phyloP scores from a whole-genome alignment of 2,329 filamentous ascomycete genomes.

The Aspergillus unguis region DNA sequence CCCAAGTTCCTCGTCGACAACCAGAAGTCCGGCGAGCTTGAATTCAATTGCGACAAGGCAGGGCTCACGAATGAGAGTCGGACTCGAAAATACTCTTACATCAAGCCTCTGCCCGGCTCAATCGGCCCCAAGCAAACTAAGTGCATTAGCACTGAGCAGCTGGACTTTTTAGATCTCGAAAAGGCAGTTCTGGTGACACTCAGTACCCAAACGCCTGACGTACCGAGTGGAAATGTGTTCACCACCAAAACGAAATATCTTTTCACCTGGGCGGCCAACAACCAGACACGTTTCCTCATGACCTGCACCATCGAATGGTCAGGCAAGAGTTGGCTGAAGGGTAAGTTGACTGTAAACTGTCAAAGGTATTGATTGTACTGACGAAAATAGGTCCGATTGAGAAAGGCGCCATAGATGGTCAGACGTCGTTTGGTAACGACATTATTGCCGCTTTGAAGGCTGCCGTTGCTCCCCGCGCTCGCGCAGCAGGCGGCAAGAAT shows the following conservation, averaged over 20 bases:
- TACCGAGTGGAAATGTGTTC: slow-evolving; percentile 90
- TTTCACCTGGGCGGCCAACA: slow-evolving; percentile 84
- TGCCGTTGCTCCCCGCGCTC: slow-evolving; percentile 65
- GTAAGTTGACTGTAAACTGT: slow-evolving; percentile 48
- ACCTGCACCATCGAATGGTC: slow-evolving; percentile 94
- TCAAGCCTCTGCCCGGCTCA: slow-evolving; percentile 78
- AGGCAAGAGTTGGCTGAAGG: slow-evolving; percentile 96
- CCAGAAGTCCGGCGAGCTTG: slow-evolving; percentile 84
- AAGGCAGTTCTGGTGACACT: slow-evolving; percentile 80
- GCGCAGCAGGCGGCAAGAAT: slow-evolving; percentile 49
- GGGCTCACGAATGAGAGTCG: slow-evolving; percentile 73
- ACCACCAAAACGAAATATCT: slow-evolving; percentile 92
- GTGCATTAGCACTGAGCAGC: slow-evolving; percentile 78
- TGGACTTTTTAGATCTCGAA: slow-evolving; percentile 84
- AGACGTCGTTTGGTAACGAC: slow-evolving; percentile 76
- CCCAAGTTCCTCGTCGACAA: slow-evolving; percentile 79
- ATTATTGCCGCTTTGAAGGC: slow-evolving; percentile 70
- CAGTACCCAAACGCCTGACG: slow-evolving; percentile 86
- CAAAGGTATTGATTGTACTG: slow-evolving; percentile 21
- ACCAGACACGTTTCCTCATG: slow-evolving; percentile 78
- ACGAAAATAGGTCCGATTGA: slow-evolving; percentile 75
- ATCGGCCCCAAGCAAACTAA: slow-evolving; percentile 95
- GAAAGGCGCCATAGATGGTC: slow-evolving; percentile 89
- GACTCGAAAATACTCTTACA: slow-evolving; percentile 75
- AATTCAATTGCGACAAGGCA: slow-evolving; percentile 76